These are phyloP conservation scores for Cantharellus anzutake DNA, from an alignment of 768 basidiomycete genomes.

Conservation along the genomic window DNA sequence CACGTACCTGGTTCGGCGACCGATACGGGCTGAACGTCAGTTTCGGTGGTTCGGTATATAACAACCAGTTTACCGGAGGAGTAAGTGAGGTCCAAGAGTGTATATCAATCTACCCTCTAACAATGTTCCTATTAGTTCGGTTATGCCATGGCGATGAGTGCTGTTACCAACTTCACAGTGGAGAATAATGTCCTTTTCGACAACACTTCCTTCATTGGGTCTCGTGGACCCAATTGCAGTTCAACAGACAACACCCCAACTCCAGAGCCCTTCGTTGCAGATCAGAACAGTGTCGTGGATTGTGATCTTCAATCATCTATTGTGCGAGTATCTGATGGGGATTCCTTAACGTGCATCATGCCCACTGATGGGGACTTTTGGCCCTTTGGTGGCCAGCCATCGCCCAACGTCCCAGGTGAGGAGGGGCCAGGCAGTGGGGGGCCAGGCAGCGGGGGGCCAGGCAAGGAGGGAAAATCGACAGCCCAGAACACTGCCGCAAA, in stretches of 20 bases:
- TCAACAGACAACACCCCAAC: conserved; percentile 27
- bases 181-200: conserved; percentile 39
- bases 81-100: conserved; percentile 4
- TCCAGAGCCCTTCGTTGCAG: conserved; percentile 41
- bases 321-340: conserved; percentile 28
- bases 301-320: conserved; percentile 29
- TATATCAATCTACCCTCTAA: background rate
- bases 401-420: conserved; percentile 8
- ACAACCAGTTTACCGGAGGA: conserved; percentile 23
- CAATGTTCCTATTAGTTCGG: conserved; percentile 34
- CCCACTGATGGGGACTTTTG: conserved; percentile 50
- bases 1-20: conserved; percentile 55
- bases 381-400: conserved; percentile 44
- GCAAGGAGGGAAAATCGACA: conserved; percentile 6
- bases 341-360: conserved; percentile 43
- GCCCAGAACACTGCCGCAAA: conserved; percentile 20
- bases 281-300: conserved; percentile 22
- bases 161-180: conserved; percentile 47
- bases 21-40: conserved; percentile 35
- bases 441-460: background rate
- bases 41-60: conserved; percentile 31
- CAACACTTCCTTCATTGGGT: conserved; percentile 60
- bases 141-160: conserved; percentile 49
- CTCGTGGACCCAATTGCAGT: conserved; percentile 45
- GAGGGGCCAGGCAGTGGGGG: background rate